A percentile compares a stretch with the other conserved stretches of the same genome.
These are phyloP conservation scores for Alternaria arborescens DNA, from an alignment of 2,329 filamentous ascomycete species.

Conservation along the genomic window DNA sequence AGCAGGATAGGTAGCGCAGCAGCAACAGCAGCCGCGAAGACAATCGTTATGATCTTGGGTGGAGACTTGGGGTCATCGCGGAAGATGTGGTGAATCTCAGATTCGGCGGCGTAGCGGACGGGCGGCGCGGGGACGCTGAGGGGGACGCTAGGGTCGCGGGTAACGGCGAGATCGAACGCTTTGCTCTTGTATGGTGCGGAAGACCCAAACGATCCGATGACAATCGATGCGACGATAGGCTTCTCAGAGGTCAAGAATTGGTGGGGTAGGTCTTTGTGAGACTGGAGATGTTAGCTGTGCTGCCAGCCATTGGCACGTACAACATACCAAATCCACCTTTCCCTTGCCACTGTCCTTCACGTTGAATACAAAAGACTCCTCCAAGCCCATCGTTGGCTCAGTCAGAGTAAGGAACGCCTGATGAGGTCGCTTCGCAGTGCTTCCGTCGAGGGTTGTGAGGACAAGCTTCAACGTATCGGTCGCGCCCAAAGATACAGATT, in stretches of 20 bases:
- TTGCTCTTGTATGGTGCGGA: constrained; percentile 71
- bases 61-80: constrained; percentile 80
- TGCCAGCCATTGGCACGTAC: constrained; percentile 10
- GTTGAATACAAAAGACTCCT: constrained; percentile 84
- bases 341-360: constrained; percentile 90
- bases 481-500: constrained; percentile 70
- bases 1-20: constrained; percentile 78
- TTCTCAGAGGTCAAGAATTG: constrained; percentile 76
- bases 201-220: constrained; percentile 86
- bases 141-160: constrained; percentile 68
- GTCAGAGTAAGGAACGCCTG: constrained; percentile 89
- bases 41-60: constrained; percentile 77
- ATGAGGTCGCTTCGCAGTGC: constrained; percentile 83
- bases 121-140: constrained; percentile 70
- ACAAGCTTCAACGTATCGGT: constrained; percentile 81
- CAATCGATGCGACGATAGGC: constrained; percentile 79
- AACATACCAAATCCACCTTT: constrained; percentile 79
- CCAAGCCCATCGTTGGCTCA: constrained; percentile 77
- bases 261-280: constrained; percentile 85
- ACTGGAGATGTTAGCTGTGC: constrained; percentile 61
- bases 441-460: constrained; percentile 81
- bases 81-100: constrained; percentile 93
- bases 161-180: constrained; percentile 76
- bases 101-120: constrained; percentile 81
- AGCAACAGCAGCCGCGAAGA: constrained; percentile 77